These are phyloP conservation scores for Fulvia fulva DNA, from an alignment of 2,329 filamentous ascomycete genomes.

Conservation along the genomic window DNA sequence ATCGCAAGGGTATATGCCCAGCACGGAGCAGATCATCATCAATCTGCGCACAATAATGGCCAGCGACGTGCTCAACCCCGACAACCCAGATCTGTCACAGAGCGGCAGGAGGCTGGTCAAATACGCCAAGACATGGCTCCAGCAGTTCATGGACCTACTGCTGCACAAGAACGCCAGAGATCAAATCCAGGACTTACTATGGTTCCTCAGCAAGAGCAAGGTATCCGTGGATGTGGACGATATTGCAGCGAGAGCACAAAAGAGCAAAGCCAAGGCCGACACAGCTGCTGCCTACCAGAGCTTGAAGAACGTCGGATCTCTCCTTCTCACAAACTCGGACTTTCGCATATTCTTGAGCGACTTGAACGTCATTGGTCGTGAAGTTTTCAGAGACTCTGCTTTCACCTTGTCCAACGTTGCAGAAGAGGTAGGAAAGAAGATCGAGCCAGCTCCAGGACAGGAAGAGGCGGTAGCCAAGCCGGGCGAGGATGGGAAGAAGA, in stretches of 20 bases:
- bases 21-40: slow-evolving; percentile 75
- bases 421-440: slow-evolving; percentile 65
- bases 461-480: slow-evolving; percentile 52
- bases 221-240: slow-evolving; percentile 65
- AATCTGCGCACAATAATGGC: slow-evolving; percentile 76
- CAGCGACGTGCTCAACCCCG: slow-evolving; percentile 72
- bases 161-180: slow-evolving; percentile 78
- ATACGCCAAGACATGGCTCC: slow-evolving; percentile 68
- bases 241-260: slow-evolving; percentile 57
- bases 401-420: slow-evolving; percentile 73
- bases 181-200: slow-evolving; percentile 87
- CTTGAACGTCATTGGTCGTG: slow-evolving; percentile 69
- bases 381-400: slow-evolving; percentile 84
- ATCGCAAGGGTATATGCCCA: slow-evolving; percentile 83
- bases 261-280: slow-evolving; percentile 65
- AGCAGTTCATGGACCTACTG: slow-evolving; percentile 76
- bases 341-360: slow-evolving; percentile 85
- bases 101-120: slow-evolving; percentile 71
- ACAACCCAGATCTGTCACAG: slow-evolving; percentile 69
- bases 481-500: slow-evolving; percentile 46
- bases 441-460: slow-evolving; percentile 65
- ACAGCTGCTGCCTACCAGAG: slow-evolving; percentile 74
- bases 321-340: slow-evolving; percentile 86
- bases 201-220: slow-evolving; percentile 73
- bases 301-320: slow-evolving; percentile 72